phyloP scores from a whole-genome alignment of 331 rosid species.

The Ulmus americana region DNA sequence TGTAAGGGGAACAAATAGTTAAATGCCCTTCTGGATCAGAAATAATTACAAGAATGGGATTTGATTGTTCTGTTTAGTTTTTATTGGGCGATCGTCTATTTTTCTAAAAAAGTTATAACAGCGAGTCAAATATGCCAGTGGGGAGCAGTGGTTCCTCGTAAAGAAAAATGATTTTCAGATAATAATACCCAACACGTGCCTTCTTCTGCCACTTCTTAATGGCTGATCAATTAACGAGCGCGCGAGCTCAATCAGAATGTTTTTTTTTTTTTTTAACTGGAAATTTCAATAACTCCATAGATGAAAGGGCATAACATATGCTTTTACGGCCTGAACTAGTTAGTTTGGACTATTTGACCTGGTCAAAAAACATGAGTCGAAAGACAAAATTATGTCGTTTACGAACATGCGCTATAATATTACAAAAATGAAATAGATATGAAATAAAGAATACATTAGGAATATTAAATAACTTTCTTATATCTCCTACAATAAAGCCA shows the following conservation, averaged over 20 bases:
- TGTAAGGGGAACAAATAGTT: not conserved
- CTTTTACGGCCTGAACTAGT: too few relatives aligned
- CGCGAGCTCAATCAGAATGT: not conserved
- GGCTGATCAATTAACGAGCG: conserved; percentile 1
- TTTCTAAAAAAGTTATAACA: not conserved
- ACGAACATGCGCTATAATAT: too few relatives aligned
- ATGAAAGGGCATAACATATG: too few relatives aligned
- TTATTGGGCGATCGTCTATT: conserved; percentile 43
- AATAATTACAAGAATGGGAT: conserved; percentile 42
- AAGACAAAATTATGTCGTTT: too few relatives aligned
- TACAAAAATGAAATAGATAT: too few relatives aligned
- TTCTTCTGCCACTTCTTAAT: conserved; percentile 4
- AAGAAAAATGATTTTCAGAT: conserved; percentile 8
- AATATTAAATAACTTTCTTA: too few relatives aligned
- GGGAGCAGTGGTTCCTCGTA: conserved; percentile 17
- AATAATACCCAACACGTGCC: conserved; percentile 36
- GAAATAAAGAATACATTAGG: too few relatives aligned
- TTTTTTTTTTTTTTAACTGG: too few relatives aligned
- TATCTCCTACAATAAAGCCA: too few relatives aligned
- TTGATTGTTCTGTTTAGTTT: conserved; percentile 9
- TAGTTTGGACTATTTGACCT: too few relatives aligned
- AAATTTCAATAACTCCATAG: too few relatives aligned
- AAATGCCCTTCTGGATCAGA: conserved; percentile 28
- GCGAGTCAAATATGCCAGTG: conserved; percentile 8
- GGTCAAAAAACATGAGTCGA: too few relatives aligned